These are phyloP conservation scores for Eucalyptus marginata DNA, from an alignment of 345 rosid species.

Conservation along the genomic window DNA sequence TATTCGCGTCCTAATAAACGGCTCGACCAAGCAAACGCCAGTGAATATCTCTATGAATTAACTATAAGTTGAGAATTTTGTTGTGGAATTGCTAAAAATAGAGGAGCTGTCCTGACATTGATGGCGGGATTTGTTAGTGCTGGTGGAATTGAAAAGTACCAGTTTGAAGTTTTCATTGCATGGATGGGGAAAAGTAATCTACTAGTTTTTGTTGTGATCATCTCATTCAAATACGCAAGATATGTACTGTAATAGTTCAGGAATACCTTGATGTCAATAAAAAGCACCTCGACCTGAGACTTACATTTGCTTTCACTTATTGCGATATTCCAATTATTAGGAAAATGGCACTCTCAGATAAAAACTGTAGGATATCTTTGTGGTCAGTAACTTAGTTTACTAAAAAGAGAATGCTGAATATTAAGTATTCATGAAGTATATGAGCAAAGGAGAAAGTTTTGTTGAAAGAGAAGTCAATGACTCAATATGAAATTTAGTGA, in stretches of 20 bases:
- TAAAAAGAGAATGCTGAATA: background rate
- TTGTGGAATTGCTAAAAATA: background rate
- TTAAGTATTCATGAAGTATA: background rate
- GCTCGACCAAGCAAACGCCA: background rate
- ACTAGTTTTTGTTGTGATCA: background rate
- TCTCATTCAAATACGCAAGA: background rate
- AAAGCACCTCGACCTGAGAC: background rate
- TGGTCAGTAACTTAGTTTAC: background rate
- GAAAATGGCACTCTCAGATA: background rate
- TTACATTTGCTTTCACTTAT: background rate
- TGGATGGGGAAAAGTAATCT: background rate
- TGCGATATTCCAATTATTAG: background rate
- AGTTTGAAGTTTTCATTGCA: background rate
- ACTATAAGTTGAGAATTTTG: background rate
- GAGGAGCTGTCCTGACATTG: background rate
- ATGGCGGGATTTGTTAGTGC: background rate
- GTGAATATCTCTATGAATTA: background rate
- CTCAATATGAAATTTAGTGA: background rate
- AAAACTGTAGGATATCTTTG: background rate
- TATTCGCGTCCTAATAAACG: background rate
- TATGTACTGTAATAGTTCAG: background rate
- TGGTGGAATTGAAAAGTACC: background rate
- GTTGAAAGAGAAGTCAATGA: background rate
- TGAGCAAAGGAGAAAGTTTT: background rate
- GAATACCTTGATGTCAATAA: background rate